A percentile compares a stretch with the other conserved stretches of the same genome.
Conservation (phyloP, 1,139 yeast species). For the Pichia sp. region DNA sequence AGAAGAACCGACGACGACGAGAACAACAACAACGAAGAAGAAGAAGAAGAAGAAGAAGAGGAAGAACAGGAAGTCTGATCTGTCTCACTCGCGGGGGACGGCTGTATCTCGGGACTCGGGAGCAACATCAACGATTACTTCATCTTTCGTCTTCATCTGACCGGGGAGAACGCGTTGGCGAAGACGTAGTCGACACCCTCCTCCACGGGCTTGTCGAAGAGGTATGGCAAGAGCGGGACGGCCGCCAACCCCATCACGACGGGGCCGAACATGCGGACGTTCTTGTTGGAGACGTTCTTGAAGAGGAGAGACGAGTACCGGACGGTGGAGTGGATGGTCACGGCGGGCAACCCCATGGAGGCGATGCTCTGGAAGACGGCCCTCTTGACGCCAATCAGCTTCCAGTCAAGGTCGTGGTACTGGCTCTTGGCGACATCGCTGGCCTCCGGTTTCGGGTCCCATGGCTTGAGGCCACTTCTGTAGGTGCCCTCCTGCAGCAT, state of each 20-base stretch:
- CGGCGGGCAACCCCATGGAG: constrained; percentile 85
- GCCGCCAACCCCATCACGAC: constrained; percentile 73
- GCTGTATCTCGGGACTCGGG: too few species aligned
- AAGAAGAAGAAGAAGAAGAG: too few species aligned
- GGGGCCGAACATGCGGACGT: constrained; percentile 48
- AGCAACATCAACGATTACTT: too few species aligned
- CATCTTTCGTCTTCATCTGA: neutral
- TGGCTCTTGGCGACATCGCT: constrained; percentile 41
- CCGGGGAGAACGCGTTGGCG: constrained; percentile 31
- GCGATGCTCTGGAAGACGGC: constrained; percentile 81
- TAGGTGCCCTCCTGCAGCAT: constrained; percentile 67
- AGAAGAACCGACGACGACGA: neutral
- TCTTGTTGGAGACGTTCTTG: constrained; percentile 9
- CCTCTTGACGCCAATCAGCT: constrained; percentile 60
- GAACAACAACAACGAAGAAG: too few species aligned
- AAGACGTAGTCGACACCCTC: constrained; percentile 62
- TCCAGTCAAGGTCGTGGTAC: constrained; percentile 57
- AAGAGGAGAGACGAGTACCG: constrained; percentile 39
- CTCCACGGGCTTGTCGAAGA: constrained; percentile 85
- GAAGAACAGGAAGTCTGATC: neutral
- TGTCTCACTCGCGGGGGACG: too few species aligned
- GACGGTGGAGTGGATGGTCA: constrained; percentile 80
- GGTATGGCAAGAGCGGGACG: constrained; percentile 75
- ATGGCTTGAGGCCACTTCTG: constrained; percentile 62
- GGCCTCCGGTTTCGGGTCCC: constrained; percentile 53